Conservation (phyloP, 108 stramenopile species). For the Epipyxis sp. region DNA sequence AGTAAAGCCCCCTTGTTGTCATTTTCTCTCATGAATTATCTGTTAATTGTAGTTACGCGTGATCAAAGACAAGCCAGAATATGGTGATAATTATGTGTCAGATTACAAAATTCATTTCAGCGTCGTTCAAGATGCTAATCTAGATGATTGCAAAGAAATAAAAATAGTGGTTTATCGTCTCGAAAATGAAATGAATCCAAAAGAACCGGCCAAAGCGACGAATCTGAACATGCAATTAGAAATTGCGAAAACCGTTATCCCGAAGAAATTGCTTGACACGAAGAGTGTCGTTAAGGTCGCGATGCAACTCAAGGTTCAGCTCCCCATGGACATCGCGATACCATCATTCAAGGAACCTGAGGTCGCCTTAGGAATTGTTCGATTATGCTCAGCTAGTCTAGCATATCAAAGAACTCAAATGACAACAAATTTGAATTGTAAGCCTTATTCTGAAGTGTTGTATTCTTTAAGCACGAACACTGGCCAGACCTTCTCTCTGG, state of each 20-base stretch:
- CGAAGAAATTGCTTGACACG: background rate
- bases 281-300: background rate
- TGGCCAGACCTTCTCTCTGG: constrained; percentile 14
- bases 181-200: background rate
- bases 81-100: too few species aligned
- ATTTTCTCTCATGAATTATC: too few species aligned
- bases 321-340: constrained; percentile 5
- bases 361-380: background rate
- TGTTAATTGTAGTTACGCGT: too few species aligned
- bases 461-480: constrained; percentile 15
- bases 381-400: background rate
- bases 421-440: background rate
- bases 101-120: constrained; percentile 16
- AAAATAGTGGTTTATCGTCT: background rate
- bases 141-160: background rate
- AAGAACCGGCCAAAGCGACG: background rate
- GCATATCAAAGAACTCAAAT: background rate
- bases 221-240: background rate
- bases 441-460: constrained; percentile 14
- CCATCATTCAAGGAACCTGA: background rate
- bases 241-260: background rate
- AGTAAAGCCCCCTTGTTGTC: too few species aligned
- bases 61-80: background rate
- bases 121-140: background rate
- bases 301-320: background rate